These are phyloP conservation scores for Tulasnella sp. DNA, from an alignment of 768 basidiomycete species.

Conservation along the genomic window DNA sequence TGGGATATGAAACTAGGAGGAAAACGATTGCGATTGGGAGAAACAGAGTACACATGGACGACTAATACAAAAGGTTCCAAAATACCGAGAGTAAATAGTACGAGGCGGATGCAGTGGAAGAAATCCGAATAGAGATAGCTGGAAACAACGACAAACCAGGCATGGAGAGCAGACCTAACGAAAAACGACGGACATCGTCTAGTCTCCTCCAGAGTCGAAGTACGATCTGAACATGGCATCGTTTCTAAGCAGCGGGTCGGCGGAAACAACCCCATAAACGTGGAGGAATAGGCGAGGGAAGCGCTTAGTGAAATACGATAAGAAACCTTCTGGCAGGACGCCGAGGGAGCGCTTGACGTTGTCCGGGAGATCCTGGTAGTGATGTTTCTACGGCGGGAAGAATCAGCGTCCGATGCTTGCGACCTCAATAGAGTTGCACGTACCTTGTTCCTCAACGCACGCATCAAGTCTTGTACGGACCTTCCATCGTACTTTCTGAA, in stretches of 20 bases:
- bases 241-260: slow-evolving; percentile 62
- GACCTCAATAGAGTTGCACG: slow-evolving; percentile 38
- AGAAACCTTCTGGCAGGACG: slow-evolving; percentile 88
- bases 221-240: slow-evolving; percentile 93
- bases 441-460: slow-evolving; percentile 95
- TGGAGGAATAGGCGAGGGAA: slow-evolving; percentile 91
- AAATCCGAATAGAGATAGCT: no score
- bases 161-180: no score
- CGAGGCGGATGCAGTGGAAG: no score
- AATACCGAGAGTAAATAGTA: no score
- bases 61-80: no score
- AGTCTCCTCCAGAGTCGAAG: slow-evolving; percentile 55
- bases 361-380: slow-evolving; percentile 95
- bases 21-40: no score
- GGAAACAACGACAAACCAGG: no score
- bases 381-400: slow-evolving; percentile 72
- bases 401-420: not conserved
- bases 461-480: slow-evolving; percentile 87
- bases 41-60: no score
- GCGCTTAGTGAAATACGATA: slow-evolving; percentile 88
- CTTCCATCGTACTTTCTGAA: slow-evolving; percentile 94
- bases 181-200: no score
- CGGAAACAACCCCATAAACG: slow-evolving; percentile 80
- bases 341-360: slow-evolving; percentile 87
- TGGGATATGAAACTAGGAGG: no score